Conservation (phyloP, 179 eudicot species). For the Corrigiola litoralis region DNA sequence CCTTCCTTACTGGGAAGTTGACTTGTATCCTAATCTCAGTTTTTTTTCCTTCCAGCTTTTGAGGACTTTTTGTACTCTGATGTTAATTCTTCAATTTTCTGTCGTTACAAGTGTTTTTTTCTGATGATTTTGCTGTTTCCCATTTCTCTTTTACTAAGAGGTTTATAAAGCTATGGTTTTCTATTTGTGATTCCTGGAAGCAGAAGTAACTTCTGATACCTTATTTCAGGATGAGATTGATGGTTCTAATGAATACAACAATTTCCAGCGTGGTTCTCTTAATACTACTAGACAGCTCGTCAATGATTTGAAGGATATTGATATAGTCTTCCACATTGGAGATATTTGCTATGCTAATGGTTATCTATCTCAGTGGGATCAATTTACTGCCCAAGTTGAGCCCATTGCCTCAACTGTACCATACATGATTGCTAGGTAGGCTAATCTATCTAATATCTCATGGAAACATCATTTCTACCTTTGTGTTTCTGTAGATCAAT, state of each 20-base stretch:
- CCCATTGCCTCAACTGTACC: constrained; percentile 83
- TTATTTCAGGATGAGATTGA: constrained; percentile 67
- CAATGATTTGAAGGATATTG: constrained; percentile 57
- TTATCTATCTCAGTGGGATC: constrained; percentile 90
- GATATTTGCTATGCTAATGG: constrained; percentile 83
- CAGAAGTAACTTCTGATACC: background rate
- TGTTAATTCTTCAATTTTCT: no score
- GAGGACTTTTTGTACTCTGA: no score
- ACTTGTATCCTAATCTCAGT: no score
- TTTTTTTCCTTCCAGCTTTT: no score
- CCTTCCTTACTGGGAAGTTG: no score
- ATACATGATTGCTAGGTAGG: constrained; percentile 80
- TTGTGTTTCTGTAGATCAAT: background rate
- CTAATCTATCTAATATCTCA: background rate
- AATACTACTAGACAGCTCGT: constrained; percentile 74
- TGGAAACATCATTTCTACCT: background rate
- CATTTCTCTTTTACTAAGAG: background rate
- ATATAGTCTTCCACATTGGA: constrained; percentile 72
- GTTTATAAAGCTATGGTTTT: background rate
- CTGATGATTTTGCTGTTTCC: background rate
- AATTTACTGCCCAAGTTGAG: constrained; percentile 82
- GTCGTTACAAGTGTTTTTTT: no score
- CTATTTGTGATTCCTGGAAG: background rate
- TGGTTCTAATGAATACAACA: constrained; percentile 84
- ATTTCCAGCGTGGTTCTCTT: constrained; percentile 72